Evolutionary conservation across 768 basidiomycete species (phyloP).

Genomic region (Russula sp.): DNA sequence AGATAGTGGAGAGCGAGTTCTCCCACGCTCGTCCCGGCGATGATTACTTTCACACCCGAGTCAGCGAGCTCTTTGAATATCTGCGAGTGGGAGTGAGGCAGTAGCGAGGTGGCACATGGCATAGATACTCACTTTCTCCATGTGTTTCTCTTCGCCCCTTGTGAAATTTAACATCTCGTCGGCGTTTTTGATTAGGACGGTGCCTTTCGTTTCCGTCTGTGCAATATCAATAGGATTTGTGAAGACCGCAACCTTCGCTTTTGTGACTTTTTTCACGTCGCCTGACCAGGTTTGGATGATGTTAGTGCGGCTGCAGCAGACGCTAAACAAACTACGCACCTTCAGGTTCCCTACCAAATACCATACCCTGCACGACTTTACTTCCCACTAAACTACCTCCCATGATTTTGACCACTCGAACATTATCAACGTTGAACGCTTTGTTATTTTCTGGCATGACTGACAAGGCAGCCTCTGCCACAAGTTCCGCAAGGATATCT

Average conservation of each 20-base stretch:
- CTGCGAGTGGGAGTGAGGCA: slow-evolving; percentile 33
- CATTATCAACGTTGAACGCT: slow-evolving; percentile 97
- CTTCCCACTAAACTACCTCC: slow-evolving; percentile 83
- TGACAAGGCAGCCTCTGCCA: slow-evolving; percentile 86
- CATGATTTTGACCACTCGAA: slow-evolving; percentile 98
- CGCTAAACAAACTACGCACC: slow-evolving; percentile 38
- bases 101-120: not conserved
- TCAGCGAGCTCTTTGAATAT: slow-evolving; percentile 97
- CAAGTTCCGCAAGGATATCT: slow-evolving; percentile 69
- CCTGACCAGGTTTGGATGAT: slow-evolving; percentile 37
- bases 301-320: not conserved
- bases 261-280: slow-evolving; percentile 69
- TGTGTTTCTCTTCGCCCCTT: slow-evolving; percentile 89
- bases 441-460: slow-evolving; percentile 86
- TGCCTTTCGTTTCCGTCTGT: slow-evolving; percentile 98
- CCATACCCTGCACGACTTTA: slow-evolving; percentile 94
- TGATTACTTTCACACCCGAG: slow-evolving; percentile 87
- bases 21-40: slow-evolving; percentile 88
- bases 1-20: slow-evolving; percentile 97
- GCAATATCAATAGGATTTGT: slow-evolving; percentile 88
- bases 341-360: slow-evolving; percentile 94
- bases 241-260: slow-evolving; percentile 93
- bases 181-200: slow-evolving; percentile 90
- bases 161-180: slow-evolving; percentile 98
- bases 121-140: slow-evolving; percentile 61